Evolutionary conservation across 257 asterid species (phyloP).

Genomic region (Fraxinus americana): DNA sequence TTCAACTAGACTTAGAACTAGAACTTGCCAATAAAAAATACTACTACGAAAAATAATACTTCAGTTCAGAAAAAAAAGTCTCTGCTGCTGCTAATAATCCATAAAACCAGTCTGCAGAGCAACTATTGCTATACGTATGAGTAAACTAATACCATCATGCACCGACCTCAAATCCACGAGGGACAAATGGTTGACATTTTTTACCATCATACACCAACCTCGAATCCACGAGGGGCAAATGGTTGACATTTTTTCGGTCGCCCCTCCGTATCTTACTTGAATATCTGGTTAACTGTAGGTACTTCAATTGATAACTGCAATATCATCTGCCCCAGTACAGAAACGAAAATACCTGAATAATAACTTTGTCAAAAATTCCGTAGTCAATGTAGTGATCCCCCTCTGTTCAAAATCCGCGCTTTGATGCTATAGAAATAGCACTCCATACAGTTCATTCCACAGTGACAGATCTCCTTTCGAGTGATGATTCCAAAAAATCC

Average conservation of each 20-base stretch:
- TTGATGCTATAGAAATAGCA: neutral
- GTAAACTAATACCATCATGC: neutral
- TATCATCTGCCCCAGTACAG: neutral
- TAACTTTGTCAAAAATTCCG: neutral
- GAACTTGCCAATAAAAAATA: neutral
- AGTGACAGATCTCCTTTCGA: constrained; percentile 53
- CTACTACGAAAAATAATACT: neutral
- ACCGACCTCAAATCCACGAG: neutral
- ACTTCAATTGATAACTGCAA: neutral
- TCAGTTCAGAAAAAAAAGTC: neutral
- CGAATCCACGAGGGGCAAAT: neutral
- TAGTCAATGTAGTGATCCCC: neutral
- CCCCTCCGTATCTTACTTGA: neutral
- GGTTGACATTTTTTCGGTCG: neutral
- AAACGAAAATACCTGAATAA: neutral
- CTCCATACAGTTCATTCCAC: constrained; percentile 35
- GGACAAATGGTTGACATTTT: neutral
- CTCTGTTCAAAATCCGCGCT: neutral
- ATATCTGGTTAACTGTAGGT: neutral
- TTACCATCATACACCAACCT: neutral
- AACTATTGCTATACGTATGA: neutral
- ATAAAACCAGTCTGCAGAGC: neutral
- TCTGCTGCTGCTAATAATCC: neutral
- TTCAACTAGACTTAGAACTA: neutral
- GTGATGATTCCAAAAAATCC: constrained; percentile 67